Base-by-base conservation (phyloP, 2,329 filamentous ascomycete species). In the Tolypocladium guangdongense region DNA sequence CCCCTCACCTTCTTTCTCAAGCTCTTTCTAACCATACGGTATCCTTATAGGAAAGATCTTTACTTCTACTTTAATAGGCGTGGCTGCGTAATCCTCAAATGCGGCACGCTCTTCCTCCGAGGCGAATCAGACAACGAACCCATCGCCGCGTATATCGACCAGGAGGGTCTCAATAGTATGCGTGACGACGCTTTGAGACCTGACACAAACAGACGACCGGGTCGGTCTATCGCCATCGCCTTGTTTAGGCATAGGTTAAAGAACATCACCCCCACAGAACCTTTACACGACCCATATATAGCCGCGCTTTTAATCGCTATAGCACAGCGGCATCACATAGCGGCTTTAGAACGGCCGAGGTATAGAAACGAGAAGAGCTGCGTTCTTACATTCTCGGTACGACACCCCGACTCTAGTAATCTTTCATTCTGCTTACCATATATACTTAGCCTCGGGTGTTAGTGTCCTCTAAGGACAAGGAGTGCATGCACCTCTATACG, bases 241-340 rank as follows among this genome's bases (percentile, higher is more conserved):
- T 30, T 50, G 7, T 39, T 38, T 10, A 10, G 8, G n/a, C 18
- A 12, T 5, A 49, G n/a, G 16, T 46, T 47, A 32, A 37, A 55
- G 27, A 32, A 22, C 4, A 18, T 52, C 32, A 45, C 24, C 16
- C 53, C 53, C 22, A 4, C 12, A 3, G 24, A 49, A 8, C 53
- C 53, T 12, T 11, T 52, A 2, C 46, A 52, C 8, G 53, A 55
- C 24, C 53, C 53, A 32, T 55, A 54, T 35, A 52, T 55, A 22
- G 37, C 30, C 1, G 53, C 45, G 12, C 33, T 55, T 12, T 43
- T 55, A 30, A 50, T 55, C 45, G 50, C 53, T 16, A 18, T 50
- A 12, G 50, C 53, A 8, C 50, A 52, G n/a, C 8, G 11, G 5
- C 32, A 33, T 4, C 32, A 14, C 32, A 12, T 3, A 8, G 32